Evolutionary conservation across 2,329 filamentous ascomycete species (phyloP), one percentile per base, ranked within the genome.

Genomic region (Drechslera avenae): DNA sequence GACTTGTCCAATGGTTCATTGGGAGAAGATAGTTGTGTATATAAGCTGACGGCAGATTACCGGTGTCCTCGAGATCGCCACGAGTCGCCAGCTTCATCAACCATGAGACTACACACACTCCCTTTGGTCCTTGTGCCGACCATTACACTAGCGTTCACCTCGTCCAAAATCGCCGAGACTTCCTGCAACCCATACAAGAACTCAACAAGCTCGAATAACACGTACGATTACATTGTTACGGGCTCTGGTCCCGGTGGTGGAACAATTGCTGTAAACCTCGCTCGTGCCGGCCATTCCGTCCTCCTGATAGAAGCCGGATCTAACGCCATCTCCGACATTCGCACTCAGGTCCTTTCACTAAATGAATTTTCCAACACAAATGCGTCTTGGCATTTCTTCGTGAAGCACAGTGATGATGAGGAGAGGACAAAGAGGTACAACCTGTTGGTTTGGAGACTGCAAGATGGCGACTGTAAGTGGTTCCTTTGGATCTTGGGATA

Each of bases 341-440:
- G 59, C 75, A 81, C 51, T 73, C 79, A 28, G 75, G 82, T 16
- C 79, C 83, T 14, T 76, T 78, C 9, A 73, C 81, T 58, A 75
- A 81, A 23, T 73, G 76, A 47, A 21, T 51, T 43, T 8, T 31
- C 42, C 10, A 53, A 53, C 19, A 14, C 45, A 3, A 26, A 35
- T 30, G 76, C 80, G 1, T 81, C 79, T 4, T 80, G 85, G 84
- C 79, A 84, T 59, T 86, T 81, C 67, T 86, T 81, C 50, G 81
- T 85, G 6, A 77, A 78, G 28, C 83, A 86, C 63, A 85, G 83
- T 59, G 72, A 76, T 5, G 76, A 85, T 52, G 68, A 80, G 19
- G 71, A 72, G 28, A 76, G 78, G 19, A 78, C 82, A 52, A 74
- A 78, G 21, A 72, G 76, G 47, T 82, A 86, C 60, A 56, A 59